These are phyloP conservation scores for Alternaria sp. DNA, from an alignment of 2,329 filamentous ascomycete species.

Conservation along the genomic window DNA sequence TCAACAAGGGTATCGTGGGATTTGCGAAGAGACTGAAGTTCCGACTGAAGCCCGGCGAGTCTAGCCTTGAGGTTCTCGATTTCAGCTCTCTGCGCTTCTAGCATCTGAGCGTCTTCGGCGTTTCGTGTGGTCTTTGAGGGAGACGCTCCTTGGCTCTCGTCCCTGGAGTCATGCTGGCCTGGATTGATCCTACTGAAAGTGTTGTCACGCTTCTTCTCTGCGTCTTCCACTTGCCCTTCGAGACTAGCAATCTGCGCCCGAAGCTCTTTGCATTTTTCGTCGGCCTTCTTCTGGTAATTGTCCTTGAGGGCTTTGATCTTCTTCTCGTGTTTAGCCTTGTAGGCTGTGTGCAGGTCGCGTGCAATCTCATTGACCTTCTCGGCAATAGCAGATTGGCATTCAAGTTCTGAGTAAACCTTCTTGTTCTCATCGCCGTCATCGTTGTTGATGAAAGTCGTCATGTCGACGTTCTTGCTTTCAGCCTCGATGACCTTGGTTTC, in stretches of 20 bases:
- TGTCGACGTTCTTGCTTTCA: conserved; percentile 75
- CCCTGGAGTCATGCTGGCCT: conserved; percentile 16
- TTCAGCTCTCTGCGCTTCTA: conserved; percentile 70
- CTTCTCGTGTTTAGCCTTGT: conserved; percentile 96
- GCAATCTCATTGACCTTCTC: conserved; percentile 78
- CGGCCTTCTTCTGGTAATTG: conserved; percentile 83
- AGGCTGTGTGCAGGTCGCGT: conserved; percentile 88
- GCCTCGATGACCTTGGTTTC: conserved; percentile 53
- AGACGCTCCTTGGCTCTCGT: conserved; percentile 8
- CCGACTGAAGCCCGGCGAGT: conserved; percentile 75
- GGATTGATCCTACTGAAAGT: conserved; percentile 65
- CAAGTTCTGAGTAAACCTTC: conserved; percentile 49
- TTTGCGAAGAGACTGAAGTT: conserved; percentile 71
- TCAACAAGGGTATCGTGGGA: conserved; percentile 71
- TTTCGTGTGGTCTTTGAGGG: conserved; percentile 16
- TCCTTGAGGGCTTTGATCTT: conserved; percentile 90
- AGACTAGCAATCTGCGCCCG: conserved; percentile 74
- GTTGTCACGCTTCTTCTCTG: conserved; percentile 69
- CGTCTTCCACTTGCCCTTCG: conserved; percentile 74
- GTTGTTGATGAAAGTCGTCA: conserved; percentile 61
- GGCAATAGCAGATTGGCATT: conserved; percentile 73
- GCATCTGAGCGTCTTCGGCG: conserved; percentile 53
- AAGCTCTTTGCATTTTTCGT: conserved; percentile 83
- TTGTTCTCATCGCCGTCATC: conserved; percentile 44
- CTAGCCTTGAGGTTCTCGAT: conserved; percentile 75